phyloP scores from a whole-genome alignment of 2,329 filamentous ascomycete genomes.

The Aspergillus awamori region DNA sequence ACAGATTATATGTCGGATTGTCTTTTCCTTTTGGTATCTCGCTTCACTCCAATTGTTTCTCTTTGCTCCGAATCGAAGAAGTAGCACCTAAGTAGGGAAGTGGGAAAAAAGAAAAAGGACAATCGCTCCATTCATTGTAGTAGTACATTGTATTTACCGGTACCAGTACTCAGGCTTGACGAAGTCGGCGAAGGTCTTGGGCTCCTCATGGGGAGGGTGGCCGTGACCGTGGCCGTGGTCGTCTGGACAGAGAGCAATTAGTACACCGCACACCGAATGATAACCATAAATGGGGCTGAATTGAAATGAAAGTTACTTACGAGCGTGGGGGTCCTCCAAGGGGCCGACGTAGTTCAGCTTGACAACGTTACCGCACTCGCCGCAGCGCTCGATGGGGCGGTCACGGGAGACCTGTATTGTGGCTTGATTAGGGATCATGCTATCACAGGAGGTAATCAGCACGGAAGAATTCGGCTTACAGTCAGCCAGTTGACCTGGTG shows the following conservation, averaged over 20 bases:
- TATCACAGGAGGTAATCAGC: conserved; percentile 20
- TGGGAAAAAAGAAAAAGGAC: conserved; percentile 8
- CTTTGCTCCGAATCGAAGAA: conserved; percentile 2
- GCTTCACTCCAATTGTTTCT: not conserved
- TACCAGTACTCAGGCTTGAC: conserved; percentile 95
- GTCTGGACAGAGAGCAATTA: conserved; percentile 32
- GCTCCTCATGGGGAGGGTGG: conserved; percentile 68
- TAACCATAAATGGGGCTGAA: not conserved
- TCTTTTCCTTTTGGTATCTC: not conserved
- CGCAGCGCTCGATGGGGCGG: conserved; percentile 91
- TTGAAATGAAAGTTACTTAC: conserved; percentile 33
- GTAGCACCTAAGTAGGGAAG: not conserved
- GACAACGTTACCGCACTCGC: conserved; percentile 93
- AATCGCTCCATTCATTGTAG: conserved; percentile 21
- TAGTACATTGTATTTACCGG: conserved; percentile 41
- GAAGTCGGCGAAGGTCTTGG: conserved; percentile 96
- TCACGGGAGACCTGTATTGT: conserved; percentile 72
- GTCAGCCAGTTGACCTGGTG: conserved; percentile 90
- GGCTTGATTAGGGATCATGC: conserved; percentile 6
- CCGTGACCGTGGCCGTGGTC: conserved; percentile 40
- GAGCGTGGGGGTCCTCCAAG: conserved; percentile 69
- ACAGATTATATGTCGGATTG: not conserved
- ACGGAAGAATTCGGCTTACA: conserved; percentile 54
- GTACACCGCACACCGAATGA: not conserved
- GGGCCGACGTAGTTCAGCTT: conserved; percentile 97